Base-by-base conservation (phyloP, 1,139 yeast species). In the Diutina sp. region DNA sequence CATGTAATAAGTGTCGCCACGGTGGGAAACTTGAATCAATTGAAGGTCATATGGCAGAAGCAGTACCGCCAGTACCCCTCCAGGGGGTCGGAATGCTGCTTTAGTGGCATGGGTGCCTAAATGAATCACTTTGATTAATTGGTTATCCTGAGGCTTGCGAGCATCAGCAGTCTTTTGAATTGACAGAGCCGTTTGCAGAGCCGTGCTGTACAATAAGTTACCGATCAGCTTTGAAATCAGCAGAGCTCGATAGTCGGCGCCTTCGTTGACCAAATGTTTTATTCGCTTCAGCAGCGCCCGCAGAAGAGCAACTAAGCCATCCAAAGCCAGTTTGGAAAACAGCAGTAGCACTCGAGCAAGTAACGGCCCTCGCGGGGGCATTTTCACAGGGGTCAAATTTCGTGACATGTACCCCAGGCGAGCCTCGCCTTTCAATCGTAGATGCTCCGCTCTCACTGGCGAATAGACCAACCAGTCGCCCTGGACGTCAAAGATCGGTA, bases 31-130 rank as follows among this genome's bases (percentile, higher is more conserved):
- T 18, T 18, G 21, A 16, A 50, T 12, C 56, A 85, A 65, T 45
- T 80, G 79, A 46, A 82, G 67, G 63, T 85, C 89, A 65, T 77
- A 82, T 0, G 88, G 87, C 0, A 87, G 83, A 7, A 85, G 65
- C 0, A 87, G 82, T 1, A 85, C 65, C 32, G 74, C 70, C 0
- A 90, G 83, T 18, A 85, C 75, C 0, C 89, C 90, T 29, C 82
- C 83, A 0, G 62, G 86, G 75, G 55, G 89, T 48, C 77, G 74
- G 64, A 85, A 83, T 14, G 75, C 68, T n/a, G 81, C 79, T 60
- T 84, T 62, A 1, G 73, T 70, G 57, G 68, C 68, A 57, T 74
- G 78, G 35, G 75, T 73, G 5, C 69, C 62, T 51, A 84, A 66
- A 61, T 83, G 85, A 46, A 82, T 62, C 14, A 82, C 66, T 58